Percentiles rank a stretch among this genome's conserved stretches.
Evolutionary conservation across 2,329 filamentous ascomycete species (phyloP).

Genomic region (Fusarium gaditjirri): DNA sequence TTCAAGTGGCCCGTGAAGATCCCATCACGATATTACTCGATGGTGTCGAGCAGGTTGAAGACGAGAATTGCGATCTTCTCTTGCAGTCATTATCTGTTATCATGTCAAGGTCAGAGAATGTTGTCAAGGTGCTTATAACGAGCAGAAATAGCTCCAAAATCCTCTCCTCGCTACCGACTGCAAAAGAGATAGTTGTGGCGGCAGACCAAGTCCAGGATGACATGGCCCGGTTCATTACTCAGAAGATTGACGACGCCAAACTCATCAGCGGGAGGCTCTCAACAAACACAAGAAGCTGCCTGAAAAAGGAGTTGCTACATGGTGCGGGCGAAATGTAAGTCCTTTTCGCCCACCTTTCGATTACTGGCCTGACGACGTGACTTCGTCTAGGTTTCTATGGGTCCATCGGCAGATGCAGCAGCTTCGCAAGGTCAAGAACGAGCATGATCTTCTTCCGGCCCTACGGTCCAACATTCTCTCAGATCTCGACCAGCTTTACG

Average conservation of each 20-base stretch:
- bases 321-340: background rate
- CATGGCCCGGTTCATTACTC: background rate
- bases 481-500: background rate
- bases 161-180: background rate
- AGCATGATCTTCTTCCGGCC: background rate
- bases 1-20: conserved; percentile 13
- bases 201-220: background rate
- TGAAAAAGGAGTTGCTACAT: background rate
- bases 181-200: background rate
- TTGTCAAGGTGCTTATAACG: conserved; percentile 1
- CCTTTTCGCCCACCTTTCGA: rapidly evolving
- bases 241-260: background rate
- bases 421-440: background rate
- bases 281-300: too few relatives aligned
- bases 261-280: background rate
- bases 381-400: background rate
- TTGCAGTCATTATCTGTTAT: background rate
- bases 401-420: background rate
- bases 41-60: background rate
- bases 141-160: background rate
- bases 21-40: conserved; percentile 7
- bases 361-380: background rate
- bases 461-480: background rate
- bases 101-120: background rate
- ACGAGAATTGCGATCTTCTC: background rate